Evolutionary conservation across 331 rosid genomes (phyloP).

Genomic region (Phaseolus coccineus): DNA sequence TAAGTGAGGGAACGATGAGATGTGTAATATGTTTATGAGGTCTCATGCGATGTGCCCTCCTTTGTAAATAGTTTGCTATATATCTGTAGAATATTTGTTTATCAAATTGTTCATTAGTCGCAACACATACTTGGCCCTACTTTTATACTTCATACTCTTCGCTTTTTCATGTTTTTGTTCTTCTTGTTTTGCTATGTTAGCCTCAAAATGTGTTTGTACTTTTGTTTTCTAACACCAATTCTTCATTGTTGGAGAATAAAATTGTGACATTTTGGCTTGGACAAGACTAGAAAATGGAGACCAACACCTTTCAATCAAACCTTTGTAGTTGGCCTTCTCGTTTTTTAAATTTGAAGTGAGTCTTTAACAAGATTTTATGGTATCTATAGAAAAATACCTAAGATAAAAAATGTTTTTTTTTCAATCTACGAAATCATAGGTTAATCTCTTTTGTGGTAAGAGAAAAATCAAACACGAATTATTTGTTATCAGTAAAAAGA

Average conservation of each 20-base stretch:
- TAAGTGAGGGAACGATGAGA: constrained; percentile 46
- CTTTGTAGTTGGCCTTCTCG: no score
- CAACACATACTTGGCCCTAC: constrained; percentile 1
- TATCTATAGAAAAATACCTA: no score
- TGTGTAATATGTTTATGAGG: constrained; percentile 41
- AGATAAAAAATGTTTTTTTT: no score
- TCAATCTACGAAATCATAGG: no score
- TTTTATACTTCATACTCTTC: constrained; percentile 1
- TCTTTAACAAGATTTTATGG: no score
- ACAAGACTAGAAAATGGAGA: no score
- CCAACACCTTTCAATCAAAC: no score
- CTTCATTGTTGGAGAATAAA: not conserved
- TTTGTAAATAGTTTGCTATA: constrained; percentile 69
- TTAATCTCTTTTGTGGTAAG: no score
- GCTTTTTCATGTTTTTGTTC: not conserved
- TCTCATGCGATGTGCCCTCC: constrained; percentile 52
- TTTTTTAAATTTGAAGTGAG: no score
- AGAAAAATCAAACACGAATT: no score
- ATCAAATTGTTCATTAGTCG: constrained; percentile 45
- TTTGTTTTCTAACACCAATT: not conserved
- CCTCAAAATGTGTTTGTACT: not conserved
- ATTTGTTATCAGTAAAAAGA: no score
- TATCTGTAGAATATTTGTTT: constrained; percentile 59
- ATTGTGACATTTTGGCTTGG: not conserved
- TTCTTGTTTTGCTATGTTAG: not conserved